Evolutionary conservation across 2,329 filamentous ascomycete species (phyloP), one percentile per base, ranked within the genome.

Genomic region (Cercospora citrullina): DNA sequence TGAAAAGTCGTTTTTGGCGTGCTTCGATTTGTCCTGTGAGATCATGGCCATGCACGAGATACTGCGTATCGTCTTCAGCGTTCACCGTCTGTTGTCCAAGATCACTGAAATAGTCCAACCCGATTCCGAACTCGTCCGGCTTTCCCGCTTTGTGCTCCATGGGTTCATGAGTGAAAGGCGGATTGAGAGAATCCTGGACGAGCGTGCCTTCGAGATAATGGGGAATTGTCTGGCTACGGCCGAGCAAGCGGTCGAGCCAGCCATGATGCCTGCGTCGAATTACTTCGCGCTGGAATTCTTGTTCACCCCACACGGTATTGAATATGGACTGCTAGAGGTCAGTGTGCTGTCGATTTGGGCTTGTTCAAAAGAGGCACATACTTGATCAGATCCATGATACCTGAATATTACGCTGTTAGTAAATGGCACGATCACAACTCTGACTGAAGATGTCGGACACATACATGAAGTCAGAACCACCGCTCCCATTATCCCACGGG

Each of bases 121-220:
- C 74, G 6, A 78, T 75, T 2, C 73, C 72, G 60, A 75, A 77
- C 31, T 78, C 75, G 33, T 74, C 70, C 5, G 79, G 75, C 1
- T 80, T 81, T 64, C 82, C 79, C 65, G 79, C 82, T 70, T 84
- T 82, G 3, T 82, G 60, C 23, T 68, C 66, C 10, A 71, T 69
- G 23, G 73, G 70, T 31, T 69, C 66, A 23, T 71, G 64, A 7
- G 62, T 69, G 65, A 72, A 74, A 8, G 51, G 59, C 0, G 70
- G 70, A n/a, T 73, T 69, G 5, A 72, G 26, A 3, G 68, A 68
- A 33, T 73, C 73, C 7, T 64, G 61, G 2, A 72, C 53, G 10
- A 69, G 45, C 1, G 71, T 72, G 53, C 68, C 58, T 60, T 74
- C 72, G n/a, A 70, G n/a, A 9, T 67, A 31, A 5, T 72, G 26